Evolutionary conservation across 2,329 filamentous ascomycete species (phyloP).

Genomic region (Beauveria brongniartii): DNA sequence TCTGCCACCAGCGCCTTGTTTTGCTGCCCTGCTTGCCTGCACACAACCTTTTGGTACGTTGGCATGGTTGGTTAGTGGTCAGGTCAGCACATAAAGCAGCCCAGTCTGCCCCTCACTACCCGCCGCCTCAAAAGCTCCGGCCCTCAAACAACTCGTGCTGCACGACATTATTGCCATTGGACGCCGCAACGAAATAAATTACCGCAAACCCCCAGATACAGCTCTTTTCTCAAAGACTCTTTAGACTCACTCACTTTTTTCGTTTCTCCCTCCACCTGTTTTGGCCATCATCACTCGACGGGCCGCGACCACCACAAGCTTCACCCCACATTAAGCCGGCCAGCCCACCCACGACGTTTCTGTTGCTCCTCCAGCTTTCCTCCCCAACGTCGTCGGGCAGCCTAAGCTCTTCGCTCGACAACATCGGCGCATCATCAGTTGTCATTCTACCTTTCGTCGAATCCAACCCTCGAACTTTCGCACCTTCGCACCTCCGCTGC

Average conservation of each 20-base stretch:
- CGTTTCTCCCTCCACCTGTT: background rate
- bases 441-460: background rate
- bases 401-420: background rate
- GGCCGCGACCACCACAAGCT: background rate
- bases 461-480: too few relatives aligned
- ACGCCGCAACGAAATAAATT: slow-evolving; percentile 3
- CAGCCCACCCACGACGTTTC: background rate
- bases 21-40: background rate
- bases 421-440: background rate
- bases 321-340: slow-evolving; percentile 5
- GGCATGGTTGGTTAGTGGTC: too few relatives aligned
- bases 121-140: slow-evolving; percentile 1
- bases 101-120: background rate
- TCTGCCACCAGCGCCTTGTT: slow-evolving; percentile 2
- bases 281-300: background rate
- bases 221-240: too few relatives aligned
- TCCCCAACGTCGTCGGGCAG: background rate
- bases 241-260: too few relatives aligned
- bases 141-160: slow-evolving; percentile 4
- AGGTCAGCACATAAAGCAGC: background rate
- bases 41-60: background rate
- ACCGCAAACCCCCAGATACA: background rate
- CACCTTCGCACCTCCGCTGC: slow-evolving; percentile 10
- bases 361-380: background rate
- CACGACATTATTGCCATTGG: slow-evolving; percentile 11